Evolutionary conservation across 2,329 filamentous ascomycete genomes (phyloP).

Genomic region (Pseudogymnoascus verrucosus): DNA sequence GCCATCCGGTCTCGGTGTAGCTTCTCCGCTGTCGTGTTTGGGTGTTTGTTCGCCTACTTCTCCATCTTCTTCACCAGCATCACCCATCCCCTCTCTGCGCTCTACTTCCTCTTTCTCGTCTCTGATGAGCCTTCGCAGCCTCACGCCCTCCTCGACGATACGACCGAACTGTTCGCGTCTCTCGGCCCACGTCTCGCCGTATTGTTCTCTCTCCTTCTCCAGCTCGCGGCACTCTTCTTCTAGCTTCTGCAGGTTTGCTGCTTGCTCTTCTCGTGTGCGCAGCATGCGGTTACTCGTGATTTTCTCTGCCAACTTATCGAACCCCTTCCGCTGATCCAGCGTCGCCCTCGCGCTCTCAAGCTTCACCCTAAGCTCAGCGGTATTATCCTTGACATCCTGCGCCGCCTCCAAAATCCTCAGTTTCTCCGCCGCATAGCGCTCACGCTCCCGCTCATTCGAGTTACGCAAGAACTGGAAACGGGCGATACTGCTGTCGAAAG

Average conservation of each 20-base stretch:
- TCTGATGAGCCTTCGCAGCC: slow-evolving; percentile 74
- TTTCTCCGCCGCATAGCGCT: slow-evolving; percentile 76
- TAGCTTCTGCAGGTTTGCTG: slow-evolving; percentile 68
- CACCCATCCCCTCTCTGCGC: slow-evolving; percentile 72
- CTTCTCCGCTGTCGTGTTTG: slow-evolving; percentile 39
- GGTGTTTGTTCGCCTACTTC: slow-evolving; percentile 50
- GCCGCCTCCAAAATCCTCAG: slow-evolving; percentile 70
- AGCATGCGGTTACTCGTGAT: slow-evolving; percentile 76
- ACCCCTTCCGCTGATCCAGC: slow-evolving; percentile 70
- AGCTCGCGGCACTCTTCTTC: slow-evolving; percentile 83
- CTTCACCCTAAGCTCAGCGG: slow-evolving; percentile 61
- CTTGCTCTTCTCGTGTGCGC: slow-evolving; percentile 76
- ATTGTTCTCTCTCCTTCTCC: slow-evolving; percentile 73
- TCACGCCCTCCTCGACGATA: slow-evolving; percentile 86
- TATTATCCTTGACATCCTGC: slow-evolving; percentile 68
- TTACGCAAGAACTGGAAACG: slow-evolving; percentile 81
- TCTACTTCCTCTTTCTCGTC: slow-evolving; percentile 96
- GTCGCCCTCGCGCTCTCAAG: slow-evolving; percentile 69
- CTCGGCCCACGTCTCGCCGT: slow-evolving; percentile 76
- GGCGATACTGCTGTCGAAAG: slow-evolving; percentile 77
- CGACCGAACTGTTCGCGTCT: slow-evolving; percentile 77
- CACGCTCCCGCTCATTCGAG: slow-evolving; percentile 75
- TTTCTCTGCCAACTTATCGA: slow-evolving; percentile 80
- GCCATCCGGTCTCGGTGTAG: slow-evolving; percentile 41
- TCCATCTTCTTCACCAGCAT: slow-evolving; percentile 45